phyloP scores from a whole-genome alignment of 306 rosid genomes.

The Fagus sylvatica region DNA sequence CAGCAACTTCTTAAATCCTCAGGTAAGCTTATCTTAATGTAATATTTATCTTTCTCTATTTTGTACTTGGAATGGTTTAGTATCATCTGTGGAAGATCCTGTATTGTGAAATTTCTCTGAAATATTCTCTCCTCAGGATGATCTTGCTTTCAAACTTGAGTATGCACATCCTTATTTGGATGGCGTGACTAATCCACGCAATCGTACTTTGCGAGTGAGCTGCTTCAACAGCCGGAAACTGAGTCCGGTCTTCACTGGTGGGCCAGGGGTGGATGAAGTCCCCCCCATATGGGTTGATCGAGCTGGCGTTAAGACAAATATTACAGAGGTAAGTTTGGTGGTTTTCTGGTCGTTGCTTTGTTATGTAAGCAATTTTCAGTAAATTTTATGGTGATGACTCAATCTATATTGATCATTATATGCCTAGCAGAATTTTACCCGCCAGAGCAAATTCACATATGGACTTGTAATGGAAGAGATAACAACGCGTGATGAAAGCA shows the following conservation, averaged over 20 bases:
- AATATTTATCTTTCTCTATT: constrained; percentile 13
- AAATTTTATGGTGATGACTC: background rate
- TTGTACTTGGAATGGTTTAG: constrained; percentile 14
- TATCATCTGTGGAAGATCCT: constrained; percentile 4
- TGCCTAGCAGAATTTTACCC: constrained; percentile 69
- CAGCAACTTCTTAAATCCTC: constrained; percentile 83
- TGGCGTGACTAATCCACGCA: constrained; percentile 67
- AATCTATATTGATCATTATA: constrained; percentile 16
- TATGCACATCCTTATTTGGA: constrained; percentile 91
- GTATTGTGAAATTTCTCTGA: constrained; percentile 11
- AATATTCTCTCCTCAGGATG: constrained; percentile 61
- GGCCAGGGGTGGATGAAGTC: constrained; percentile 95
- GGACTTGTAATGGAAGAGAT: constrained; percentile 97
- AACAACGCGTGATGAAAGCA: constrained; percentile 88
- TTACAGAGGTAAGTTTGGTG: constrained; percentile 65
- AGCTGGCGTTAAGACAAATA: constrained; percentile 80
- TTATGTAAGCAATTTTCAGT: constrained; percentile 7
- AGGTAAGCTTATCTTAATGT: constrained; percentile 42
- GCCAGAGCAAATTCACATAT: constrained; percentile 96
- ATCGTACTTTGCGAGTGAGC: constrained; percentile 82
- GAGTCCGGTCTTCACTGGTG: constrained; percentile 97
- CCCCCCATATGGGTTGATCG: constrained; percentile 98
- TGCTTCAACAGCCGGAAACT: constrained; percentile 92
- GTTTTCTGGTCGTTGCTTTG: constrained; percentile 8
- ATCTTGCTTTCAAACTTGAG: constrained; percentile 93